phyloP scores from a whole-genome alignment of 176 grass and related monocot species.

The Aegilops sharonensis region DNA sequence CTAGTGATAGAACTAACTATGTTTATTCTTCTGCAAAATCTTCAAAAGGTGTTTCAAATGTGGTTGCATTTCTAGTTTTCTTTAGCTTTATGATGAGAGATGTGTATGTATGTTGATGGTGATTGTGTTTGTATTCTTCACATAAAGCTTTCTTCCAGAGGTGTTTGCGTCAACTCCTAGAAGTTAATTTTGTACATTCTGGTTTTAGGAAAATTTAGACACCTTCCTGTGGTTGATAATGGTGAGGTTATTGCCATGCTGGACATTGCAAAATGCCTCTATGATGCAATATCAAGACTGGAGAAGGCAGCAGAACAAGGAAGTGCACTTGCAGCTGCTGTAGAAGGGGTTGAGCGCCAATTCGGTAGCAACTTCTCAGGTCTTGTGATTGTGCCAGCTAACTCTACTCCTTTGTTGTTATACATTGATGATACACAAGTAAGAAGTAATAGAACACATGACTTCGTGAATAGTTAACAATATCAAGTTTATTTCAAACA shows the following conservation, averaged over 20 bases:
- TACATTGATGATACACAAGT: neutral
- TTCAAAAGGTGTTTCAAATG: neutral
- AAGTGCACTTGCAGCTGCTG: constrained; percentile 76
- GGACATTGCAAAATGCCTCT: constrained; percentile 92
- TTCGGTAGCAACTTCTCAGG: constrained; percentile 62
- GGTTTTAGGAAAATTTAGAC: constrained; percentile 93
- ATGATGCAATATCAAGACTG: constrained; percentile 96
- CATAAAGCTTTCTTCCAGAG: constrained; percentile 22
- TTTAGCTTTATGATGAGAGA: neutral
- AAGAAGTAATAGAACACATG: constrained; percentile 10
- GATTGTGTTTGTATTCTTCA: constrained; percentile 13
- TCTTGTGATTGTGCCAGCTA: constrained; percentile 26
- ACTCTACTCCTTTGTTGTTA: constrained; percentile 2
- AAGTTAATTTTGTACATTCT: constrained; percentile 20
- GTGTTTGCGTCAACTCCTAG: neutral
- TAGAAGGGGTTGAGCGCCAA: constrained; percentile 76
- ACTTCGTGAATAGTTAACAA: neutral
- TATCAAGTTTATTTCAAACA: neutral
- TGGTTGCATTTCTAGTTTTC: neutral
- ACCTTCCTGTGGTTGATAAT: constrained; percentile 99
- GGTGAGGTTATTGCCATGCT: constrained; percentile 95
- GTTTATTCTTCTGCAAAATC: neutral
- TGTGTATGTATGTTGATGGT: neutral
- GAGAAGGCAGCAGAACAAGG: constrained; percentile 90
- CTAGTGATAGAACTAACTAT: neutral